These are phyloP conservation scores for Emericellopsis atlantica DNA, from an alignment of 2,329 filamentous ascomycete genomes.

Conservation along the genomic window DNA sequence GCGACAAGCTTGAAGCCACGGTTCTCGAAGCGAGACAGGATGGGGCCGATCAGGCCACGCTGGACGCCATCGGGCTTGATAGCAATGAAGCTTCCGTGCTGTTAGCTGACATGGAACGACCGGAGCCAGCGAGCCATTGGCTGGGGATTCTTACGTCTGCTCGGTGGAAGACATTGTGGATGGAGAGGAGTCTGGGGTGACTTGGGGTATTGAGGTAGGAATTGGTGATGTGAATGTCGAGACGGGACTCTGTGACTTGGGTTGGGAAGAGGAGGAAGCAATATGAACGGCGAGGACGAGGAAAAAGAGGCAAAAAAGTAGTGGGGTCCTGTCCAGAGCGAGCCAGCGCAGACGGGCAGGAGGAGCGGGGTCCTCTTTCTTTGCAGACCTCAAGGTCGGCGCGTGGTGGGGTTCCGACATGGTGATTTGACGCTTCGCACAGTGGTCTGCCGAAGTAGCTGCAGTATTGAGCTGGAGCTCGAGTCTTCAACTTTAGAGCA, in stretches of 20 bases:
- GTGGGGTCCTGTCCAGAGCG: conserved; percentile 28
- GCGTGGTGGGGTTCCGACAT: conserved; percentile 19
- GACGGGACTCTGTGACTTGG: not conserved
- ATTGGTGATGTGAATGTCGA: conserved; percentile 7
- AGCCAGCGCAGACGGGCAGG: conserved; percentile 3
- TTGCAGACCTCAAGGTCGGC: too few species aligned
- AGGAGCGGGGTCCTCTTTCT: conserved; percentile 1
- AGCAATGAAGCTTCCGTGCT: conserved; percentile 78
- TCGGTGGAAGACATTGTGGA: conserved; percentile 59
- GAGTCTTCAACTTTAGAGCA: too few species aligned
- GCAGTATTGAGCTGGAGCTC: too few species aligned
- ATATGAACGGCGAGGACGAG: conserved; percentile 21
- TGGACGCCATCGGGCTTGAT: conserved; percentile 99
- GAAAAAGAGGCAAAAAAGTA: conserved; percentile 25
- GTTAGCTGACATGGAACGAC: conserved; percentile 9
- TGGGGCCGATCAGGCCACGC: conserved; percentile 96
- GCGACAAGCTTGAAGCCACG: conserved; percentile 95
- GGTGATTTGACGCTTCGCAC: conserved; percentile 2
- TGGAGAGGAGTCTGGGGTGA: conserved; percentile 13
- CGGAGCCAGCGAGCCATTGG: conserved; percentile 1
- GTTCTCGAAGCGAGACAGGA: conserved; percentile 96
- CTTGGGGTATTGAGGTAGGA: conserved; percentile 14
- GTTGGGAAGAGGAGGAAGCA: conserved; percentile 14
- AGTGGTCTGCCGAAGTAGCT: not conserved
- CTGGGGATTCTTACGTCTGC: conserved; percentile 63